These are phyloP conservation scores for Terfezia claveryi DNA, from an alignment of 495 filamentous ascomycete genomes.

Conservation along the genomic window DNA sequence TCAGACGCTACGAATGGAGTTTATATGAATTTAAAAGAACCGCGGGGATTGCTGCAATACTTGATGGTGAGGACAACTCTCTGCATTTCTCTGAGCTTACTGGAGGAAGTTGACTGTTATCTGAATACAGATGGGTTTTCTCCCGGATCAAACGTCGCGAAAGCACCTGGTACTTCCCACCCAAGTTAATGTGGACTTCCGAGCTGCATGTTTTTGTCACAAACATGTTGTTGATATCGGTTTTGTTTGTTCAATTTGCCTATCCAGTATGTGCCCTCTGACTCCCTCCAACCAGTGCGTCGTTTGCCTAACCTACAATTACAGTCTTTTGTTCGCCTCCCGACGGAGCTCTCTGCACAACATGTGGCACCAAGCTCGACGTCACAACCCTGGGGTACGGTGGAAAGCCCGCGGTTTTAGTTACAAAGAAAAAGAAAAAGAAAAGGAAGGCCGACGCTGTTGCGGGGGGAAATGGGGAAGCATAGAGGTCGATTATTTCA, in stretches of 20 bases:
- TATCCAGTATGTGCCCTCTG: conserved; percentile 41
- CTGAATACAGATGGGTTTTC: conserved; percentile 42
- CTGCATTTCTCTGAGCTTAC: not conserved
- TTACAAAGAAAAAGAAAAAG: conserved; percentile 48
- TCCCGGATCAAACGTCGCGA: conserved; percentile 50
- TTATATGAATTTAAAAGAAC: conserved; percentile 49
- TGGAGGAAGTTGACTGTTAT: not conserved
- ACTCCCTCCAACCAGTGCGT: not conserved
- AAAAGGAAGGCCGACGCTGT: conserved; percentile 21
- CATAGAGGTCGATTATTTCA: not conserved
- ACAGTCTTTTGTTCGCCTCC: conserved; percentile 43
- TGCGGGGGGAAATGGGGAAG: not conserved
- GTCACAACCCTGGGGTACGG: conserved; percentile 43
- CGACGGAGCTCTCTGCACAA: conserved; percentile 51
- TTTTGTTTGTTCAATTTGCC: conserved; percentile 85
- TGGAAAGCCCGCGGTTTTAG: conserved; percentile 50
- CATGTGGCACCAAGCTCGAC: conserved; percentile 63
- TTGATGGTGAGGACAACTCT: conserved; percentile 36
- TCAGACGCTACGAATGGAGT: conserved; percentile 73
- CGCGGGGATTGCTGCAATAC: conserved; percentile 60
- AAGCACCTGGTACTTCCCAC: conserved; percentile 48
- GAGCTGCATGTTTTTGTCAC: conserved; percentile 94
- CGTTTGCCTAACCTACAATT: not conserved
- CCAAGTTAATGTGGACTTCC: conserved; percentile 78
- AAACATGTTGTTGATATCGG: conserved; percentile 73